Evolutionary conservation across 805 yeast species (phyloP).

Genomic region (baker's yeast (Saccharomyces cerevisiae)): DNA sequence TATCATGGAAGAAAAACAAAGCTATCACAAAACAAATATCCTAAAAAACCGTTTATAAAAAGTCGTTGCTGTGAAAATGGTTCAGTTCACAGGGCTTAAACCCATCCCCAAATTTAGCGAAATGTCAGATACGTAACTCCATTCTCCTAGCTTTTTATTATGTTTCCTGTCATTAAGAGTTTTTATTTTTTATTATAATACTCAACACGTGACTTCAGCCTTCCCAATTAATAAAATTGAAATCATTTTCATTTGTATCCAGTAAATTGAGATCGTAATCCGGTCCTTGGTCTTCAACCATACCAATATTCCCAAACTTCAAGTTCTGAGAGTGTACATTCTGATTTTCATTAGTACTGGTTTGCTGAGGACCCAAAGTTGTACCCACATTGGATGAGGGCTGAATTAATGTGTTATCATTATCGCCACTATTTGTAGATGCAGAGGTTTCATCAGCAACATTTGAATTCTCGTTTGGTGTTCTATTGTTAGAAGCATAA

Average conservation of each 20-base stretch:
- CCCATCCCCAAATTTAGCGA: neutral
- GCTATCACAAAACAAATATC: neutral
- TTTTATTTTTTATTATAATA: neutral
- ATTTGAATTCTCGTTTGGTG: neutral
- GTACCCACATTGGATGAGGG: neutral
- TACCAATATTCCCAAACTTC: neutral
- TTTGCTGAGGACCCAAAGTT: neutral
- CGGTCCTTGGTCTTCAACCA: constrained; percentile 1
- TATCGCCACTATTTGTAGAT: neutral
- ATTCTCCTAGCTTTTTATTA: neutral
- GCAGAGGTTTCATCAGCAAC: neutral
- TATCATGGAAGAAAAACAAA: neutral
- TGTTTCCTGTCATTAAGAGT: neutral
- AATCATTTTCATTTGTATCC: constrained; percentile 16
- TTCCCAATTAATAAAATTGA: constrained; percentile 22
- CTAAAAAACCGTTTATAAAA: neutral
- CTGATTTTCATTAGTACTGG: constrained; percentile 1
- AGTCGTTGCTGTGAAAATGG: neutral
- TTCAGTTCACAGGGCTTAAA: neutral
- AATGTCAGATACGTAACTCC: neutral
- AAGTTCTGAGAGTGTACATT: neutral
- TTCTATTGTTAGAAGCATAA: neutral
- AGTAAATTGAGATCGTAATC: constrained; percentile 17
- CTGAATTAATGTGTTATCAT: neutral
- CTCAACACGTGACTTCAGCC: neutral